Conservation (phyloP, 805 yeast genomes). For the Candida pini region DNA sequence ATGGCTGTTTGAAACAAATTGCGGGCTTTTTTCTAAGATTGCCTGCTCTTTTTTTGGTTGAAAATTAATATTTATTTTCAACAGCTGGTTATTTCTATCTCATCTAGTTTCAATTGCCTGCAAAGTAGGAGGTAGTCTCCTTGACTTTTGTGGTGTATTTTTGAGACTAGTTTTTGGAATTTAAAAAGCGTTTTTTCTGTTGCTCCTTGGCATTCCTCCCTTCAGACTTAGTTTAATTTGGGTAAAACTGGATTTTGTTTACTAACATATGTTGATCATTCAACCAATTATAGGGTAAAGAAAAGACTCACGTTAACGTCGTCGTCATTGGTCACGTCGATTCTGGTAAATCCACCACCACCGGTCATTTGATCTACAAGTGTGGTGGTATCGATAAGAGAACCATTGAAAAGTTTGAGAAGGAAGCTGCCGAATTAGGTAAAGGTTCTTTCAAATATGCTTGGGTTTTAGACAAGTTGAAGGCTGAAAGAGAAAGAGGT, state of each 20-base stretch:
- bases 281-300: conserved; percentile 64
- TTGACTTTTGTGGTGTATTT: too few relatives aligned
- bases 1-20: too few relatives aligned
- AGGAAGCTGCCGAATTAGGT: conserved; percentile 96
- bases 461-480: conserved; percentile 92
- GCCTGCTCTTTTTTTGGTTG: too few relatives aligned
- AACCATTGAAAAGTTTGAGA: conserved; percentile 96
- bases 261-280: not conserved
- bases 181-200: too few relatives aligned
- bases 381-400: conserved; percentile 99
- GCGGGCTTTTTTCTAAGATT: too few relatives aligned
- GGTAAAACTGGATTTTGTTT: too few relatives aligned
- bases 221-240: not conserved
- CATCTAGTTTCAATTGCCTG: too few relatives aligned
- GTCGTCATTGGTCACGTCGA: conserved; percentile 99
- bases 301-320: conserved; percentile 97
- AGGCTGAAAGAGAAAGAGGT: conserved; percentile 97
- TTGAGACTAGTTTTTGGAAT: too few relatives aligned
- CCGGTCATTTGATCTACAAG: conserved; percentile 99
- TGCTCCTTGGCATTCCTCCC: too few relatives aligned
- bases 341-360: conserved; percentile 97
- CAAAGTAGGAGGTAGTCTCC: too few relatives aligned
- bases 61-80: too few relatives aligned
- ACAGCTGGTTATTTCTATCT: too few relatives aligned
- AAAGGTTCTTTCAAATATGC: conserved; percentile 98